These are phyloP conservation scores for Colletotrichum cuscutae DNA, from an alignment of 2,329 filamentous ascomycete species.

Conservation along the genomic window DNA sequence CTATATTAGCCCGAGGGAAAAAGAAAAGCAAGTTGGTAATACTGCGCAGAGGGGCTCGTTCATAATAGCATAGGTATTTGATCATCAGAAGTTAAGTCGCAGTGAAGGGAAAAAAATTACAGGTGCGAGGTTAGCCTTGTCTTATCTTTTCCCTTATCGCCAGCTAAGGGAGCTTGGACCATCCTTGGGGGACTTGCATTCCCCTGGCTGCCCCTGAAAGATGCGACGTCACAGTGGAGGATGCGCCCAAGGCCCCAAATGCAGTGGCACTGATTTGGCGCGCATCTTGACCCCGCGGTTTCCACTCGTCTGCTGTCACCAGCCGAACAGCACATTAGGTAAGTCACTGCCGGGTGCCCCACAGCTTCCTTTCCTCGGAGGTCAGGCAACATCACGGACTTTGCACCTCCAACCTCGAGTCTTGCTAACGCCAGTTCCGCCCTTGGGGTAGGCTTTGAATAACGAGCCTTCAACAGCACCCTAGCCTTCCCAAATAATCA, in stretches of 20 bases:
- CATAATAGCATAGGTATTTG: not conserved
- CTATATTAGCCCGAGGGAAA: not conserved
- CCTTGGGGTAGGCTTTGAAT: not conserved
- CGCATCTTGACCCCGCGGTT: conserved; percentile 18
- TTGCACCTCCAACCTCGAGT: not conserved
- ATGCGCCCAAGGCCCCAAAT: not conserved
- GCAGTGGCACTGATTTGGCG: not conserved
- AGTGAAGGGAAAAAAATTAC: not conserved
- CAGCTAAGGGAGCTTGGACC: conserved; percentile 26
- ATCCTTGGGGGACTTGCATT: not conserved
- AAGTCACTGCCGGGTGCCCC: not conserved
- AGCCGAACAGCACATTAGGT: not conserved
- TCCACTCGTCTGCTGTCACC: not conserved
- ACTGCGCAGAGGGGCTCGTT: too few species aligned
- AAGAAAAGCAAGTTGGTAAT: conserved; percentile 67
- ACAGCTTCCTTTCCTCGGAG: not conserved
- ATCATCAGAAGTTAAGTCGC: not conserved
- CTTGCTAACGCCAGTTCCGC: not conserved
- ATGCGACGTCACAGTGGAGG: conserved; percentile 32
- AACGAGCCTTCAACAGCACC: not conserved
- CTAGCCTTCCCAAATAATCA: not conserved
- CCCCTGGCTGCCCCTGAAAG: conserved; percentile 11
- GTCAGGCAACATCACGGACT: not conserved
- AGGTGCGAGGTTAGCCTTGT: conserved; percentile 14
- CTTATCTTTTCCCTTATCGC: conserved; percentile 31